Evolutionary conservation across 495 filamentous ascomycete genomes (phyloP), one percentile per base, ranked within the genome.

Genomic region (Podospora australis): DNA sequence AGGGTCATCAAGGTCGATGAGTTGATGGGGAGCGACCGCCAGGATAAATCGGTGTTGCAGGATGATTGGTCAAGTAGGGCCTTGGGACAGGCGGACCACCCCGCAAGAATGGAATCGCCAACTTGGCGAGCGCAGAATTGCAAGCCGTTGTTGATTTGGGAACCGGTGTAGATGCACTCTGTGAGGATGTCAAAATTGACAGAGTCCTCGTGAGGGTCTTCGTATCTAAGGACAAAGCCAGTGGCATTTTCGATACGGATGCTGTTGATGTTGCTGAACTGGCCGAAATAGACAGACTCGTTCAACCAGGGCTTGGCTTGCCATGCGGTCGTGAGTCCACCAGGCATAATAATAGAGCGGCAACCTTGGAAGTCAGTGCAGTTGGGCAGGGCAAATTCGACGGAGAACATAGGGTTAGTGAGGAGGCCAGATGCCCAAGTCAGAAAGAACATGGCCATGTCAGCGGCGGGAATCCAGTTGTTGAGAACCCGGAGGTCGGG

Each of bases 31-130:
- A 9, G 6, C 11, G 39, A 24, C 8, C 44, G 44, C 53, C 53
- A 56, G 9, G 48, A 38, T 2, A 5, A 17, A 22, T 50, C 23
- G 39, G 24, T 19, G 46, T 41, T 47, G 48, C 53, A 56, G 1
- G 24, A 17, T 20, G 16, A 6, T 11, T 10, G n/a, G 29, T 51
- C 48, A 13, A 23, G 34, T 11, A 48, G 22, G 7, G 1, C 5
- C 22, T 50, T 47, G 13, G 53, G 48, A 26, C 48, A 56, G 17
- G 53, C 48, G 8, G 53, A 46, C 53, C 53, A 56, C 24, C 25
- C 53, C 16, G 46, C 38, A 6, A 48, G 8, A 11, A 56, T 32
- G 22, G 43, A 42, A 1, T 32, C 6, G n/a, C 30, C 32, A 20
- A 44, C 39, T 24, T 56, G 53, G 9, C 44, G 44, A 14, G 48